Base-by-base conservation (phyloP, 176 grass and related monocot genomes). In the Hordeum marinum region DNA sequence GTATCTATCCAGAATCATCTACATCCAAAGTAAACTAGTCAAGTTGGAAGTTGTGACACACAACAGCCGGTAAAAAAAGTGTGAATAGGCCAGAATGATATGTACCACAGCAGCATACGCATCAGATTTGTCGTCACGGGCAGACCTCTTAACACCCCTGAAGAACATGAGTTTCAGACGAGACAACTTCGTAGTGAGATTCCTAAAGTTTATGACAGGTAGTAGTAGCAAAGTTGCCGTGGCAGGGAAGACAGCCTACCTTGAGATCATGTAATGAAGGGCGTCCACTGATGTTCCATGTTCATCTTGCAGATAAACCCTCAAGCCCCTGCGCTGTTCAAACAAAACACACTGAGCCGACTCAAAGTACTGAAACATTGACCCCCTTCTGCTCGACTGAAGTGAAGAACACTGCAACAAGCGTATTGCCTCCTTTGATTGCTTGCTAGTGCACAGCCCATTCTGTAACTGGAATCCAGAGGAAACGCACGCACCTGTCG, bases 1-100 rank as follows among this genome's bases (percentile, higher is more conserved):
- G 45, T 95, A 92, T 86, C 93, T 93, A 87, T 89, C 89, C 63
- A 98, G 67, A 41, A 98, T 87, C 83, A 98, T 98, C 95, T 98
- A n/a, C 66, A 83, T 24, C 15, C 34, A 31, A 75, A 68, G 25
- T 57, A 75, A 86, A 68, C 57, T 36, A 48, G 27, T 26, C 14
- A 43, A 60, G 2, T 59, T 60, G 27, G 20, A 43, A 67, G 4
- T 46, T 60, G n/a, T 14, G 17, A 7, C 32, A 85, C 23, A 72
- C 67, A n/a, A 1, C 10, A 41, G 26, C 24, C 0, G 3, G 11
- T 9, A 34, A 75, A 43, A 43, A n/a, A n/a, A 23, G 29, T 15
- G 60, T 41, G 72, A 37, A 72, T 68, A 27, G 71, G 43, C 25
- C 9, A 70, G 25, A 82, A 58, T 54, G 7, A 74, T 9, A 75